These are phyloP conservation scores for Tetrastigma voinierianum DNA, from an alignment of 164 flowering plant species.

Conservation along the genomic window DNA sequence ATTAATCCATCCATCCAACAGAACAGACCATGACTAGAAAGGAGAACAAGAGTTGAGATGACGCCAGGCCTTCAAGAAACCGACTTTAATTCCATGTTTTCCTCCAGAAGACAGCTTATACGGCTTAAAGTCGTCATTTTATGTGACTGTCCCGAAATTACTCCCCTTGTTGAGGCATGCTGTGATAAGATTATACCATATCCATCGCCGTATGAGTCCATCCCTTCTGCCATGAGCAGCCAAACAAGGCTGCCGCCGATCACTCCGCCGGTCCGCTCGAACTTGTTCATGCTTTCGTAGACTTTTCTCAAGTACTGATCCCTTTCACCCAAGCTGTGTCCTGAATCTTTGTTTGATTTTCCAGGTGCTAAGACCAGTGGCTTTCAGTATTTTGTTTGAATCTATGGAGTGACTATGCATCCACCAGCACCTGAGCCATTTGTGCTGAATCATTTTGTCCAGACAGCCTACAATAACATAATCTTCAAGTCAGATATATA, in stretches of 20 bases:
- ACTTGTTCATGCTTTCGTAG: conserved; percentile 8
- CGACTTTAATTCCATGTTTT: too few relatives aligned
- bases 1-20: too few relatives aligned
- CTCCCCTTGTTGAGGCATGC: conserved; percentile 12
- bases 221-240: conserved; percentile 25
- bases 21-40: too few relatives aligned
- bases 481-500: too few relatives aligned
- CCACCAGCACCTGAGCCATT: conserved; percentile 18
- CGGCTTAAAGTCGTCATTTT: conserved; percentile 1
- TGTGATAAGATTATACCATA: conserved; percentile 18
- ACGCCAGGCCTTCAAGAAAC: too few relatives aligned
- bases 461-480: conserved; percentile 20
- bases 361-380: conserved; percentile 21
- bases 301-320: conserved; percentile 13
- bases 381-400: conserved; percentile 9
- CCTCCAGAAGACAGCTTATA: too few relatives aligned
- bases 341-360: conserved; percentile 17
- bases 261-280: conserved; percentile 14
- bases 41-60: too few relatives aligned
- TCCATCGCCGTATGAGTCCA: conserved; percentile 25
- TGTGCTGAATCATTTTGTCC: conserved; percentile 19
- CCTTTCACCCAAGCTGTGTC: conserved; percentile 12
- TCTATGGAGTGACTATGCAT: conserved; percentile 15
- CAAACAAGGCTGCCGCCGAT: conserved; percentile 20
- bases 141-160: conserved; percentile 14